Evolutionary conservation across 2,329 filamentous ascomycete species (phyloP), one percentile per base, ranked within the genome.

Genomic region (Didymosphaeria variabile): DNA sequence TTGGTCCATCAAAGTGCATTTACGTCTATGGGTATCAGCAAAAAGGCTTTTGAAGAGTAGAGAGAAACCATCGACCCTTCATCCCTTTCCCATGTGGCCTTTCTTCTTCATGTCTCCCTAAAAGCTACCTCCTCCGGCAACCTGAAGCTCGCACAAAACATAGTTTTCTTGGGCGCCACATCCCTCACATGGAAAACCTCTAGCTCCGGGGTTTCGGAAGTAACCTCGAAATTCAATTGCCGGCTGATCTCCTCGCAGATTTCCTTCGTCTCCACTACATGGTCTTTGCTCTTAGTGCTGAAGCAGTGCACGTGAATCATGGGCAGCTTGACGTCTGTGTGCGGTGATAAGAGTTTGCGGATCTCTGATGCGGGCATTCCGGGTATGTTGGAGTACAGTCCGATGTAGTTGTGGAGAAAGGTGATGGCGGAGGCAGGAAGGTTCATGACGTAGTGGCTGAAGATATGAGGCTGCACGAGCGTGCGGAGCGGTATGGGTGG

Each of bases 401-500:
- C 94, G 21, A 88, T 87, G 83, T 93, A 96, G 13, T 83, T 82
- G 32, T 87, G 82, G 71, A 97, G 84, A 76, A 99, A 99, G 60
- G 91, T 89, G 62, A 95, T 90, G 0, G 95, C 94, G 0, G 89
- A 91, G 1, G 94, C 95, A 0, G 95, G 95, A 17, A 99, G 89
- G 79, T 99, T 99, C 92, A 99, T 97, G 67, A 98, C 91, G 77
- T 94, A 99, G 81, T 98, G 95, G n/a, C 89, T 86, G 75, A 98
- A 92, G 40, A 90, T 89, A 2, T 85, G 85, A 2, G 94, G 94
- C 49, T 93, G 83, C 12, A 69, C 57, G 19, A 83, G 60, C 0
- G 73, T 80, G 60, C 79, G 76, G 36, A 80, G 56, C 49, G 80
- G 72, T 29, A 70, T 63, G 13, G 76, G 74, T 5, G 68, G 74